Evolutionary conservation across 345 rosid genomes (phyloP), one percentile per base, ranked within the genome.

Genomic region (Noccaea bulbosa): DNA sequence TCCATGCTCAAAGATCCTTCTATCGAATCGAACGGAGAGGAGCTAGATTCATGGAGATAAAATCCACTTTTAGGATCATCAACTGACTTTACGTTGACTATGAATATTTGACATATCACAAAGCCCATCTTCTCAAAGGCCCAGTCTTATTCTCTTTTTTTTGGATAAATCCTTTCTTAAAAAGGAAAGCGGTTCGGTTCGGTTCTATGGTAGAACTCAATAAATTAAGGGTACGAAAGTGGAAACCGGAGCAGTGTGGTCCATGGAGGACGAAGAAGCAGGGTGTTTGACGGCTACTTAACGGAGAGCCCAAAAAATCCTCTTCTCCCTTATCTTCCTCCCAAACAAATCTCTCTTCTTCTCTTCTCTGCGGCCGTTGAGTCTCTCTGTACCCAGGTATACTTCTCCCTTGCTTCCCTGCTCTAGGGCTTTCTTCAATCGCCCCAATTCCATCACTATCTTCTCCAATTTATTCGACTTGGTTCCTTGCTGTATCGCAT

Each of bases 251-350:
- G 53, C 68, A 61, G 61, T 59, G 30, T 27, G 75, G 68, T 71
- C 69, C 68, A 62, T 61, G 54, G 62, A n/a, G 32, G 24, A 43
- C 67, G 57, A 40, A 59, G 55, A 40, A 53, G 60, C 53, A 58
- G 15, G 72, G 78, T 67, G 67, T 67, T 74, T 74, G 78, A 74
- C 78, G 78, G 78, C 72, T 66, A 66, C 78, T 51, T 35, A 53
- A 43, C 66, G 40, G 63, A 72, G 63, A 72, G 56, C 54, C 38
- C 49, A 39, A 48, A 47, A 39, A 64, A 65, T 49, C 78, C 55
- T 50, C 68, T 67, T 74, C 51, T 67, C 49, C 62, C 73, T 73
- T 73, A 73, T 73, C 77, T 73, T 73, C 72, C 44, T 40, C 72
- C 38, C 2, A 27, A 47, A 2, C 67, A 33, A 33, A 58, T 55